phyloP scores from a whole-genome alignment of 345 rosid species.

The Excoecaria cochinchinensis region DNA sequence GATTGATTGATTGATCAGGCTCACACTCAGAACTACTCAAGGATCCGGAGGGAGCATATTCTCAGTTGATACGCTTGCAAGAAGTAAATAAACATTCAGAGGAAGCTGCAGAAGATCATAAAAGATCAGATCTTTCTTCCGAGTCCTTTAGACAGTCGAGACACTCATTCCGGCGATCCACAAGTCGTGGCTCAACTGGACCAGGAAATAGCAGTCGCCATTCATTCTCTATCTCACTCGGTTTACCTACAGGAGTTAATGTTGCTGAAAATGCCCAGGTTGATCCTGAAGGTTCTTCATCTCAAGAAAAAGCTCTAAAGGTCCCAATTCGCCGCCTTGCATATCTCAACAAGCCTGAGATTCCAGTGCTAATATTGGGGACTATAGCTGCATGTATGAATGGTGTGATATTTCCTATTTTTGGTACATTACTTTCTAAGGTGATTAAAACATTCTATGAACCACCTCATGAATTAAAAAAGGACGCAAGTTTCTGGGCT shows the following conservation, averaged over 20 bases:
- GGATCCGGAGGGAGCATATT: conserved; percentile 83
- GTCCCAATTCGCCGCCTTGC: conserved; percentile 61
- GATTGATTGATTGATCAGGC: conserved; percentile 6
- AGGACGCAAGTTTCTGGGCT: conserved; percentile 71
- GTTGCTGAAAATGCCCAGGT: conserved; percentile 28
- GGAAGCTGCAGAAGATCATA: conserved; percentile 36
- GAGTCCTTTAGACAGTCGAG: conserved; percentile 33
- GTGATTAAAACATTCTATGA: conserved; percentile 56
- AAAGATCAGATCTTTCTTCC: not conserved
- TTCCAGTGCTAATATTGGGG: conserved; percentile 60
- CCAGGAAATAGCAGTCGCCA: conserved; percentile 54
- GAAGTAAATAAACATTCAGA: conserved; percentile 53
- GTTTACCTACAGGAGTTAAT: conserved; percentile 46
- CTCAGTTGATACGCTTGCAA: conserved; percentile 77
- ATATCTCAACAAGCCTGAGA: conserved; percentile 76
- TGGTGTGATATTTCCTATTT: conserved; percentile 63
- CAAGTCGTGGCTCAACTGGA: conserved; percentile 58
- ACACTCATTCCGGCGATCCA: conserved; percentile 41
- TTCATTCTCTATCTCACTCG: conserved; percentile 56
- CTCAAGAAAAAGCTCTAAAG: conserved; percentile 30
- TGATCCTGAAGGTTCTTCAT: conserved; percentile 34
- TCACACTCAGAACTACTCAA: conserved; percentile 60
- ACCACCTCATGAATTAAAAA: conserved; percentile 52
- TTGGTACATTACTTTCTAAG: conserved; percentile 51
- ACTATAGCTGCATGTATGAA: conserved; percentile 45